Conservation (phyloP, 306 rosid species). For the Lagenaria siceraria region DNA sequence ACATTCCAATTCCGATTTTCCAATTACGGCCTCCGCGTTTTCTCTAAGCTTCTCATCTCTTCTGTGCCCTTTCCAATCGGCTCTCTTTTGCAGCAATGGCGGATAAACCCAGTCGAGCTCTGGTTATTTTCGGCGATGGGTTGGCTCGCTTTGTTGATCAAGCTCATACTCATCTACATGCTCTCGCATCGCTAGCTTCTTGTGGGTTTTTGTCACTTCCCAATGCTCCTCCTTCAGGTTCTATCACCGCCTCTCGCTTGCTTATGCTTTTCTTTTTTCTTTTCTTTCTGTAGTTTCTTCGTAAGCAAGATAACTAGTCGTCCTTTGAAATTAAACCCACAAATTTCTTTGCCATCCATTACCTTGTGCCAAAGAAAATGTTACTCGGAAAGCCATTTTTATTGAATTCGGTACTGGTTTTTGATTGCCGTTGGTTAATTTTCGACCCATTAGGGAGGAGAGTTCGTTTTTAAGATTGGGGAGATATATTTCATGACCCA, state of each 20-base stretch:
- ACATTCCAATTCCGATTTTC: not conserved
- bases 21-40: not conserved
- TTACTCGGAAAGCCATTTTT: not conserved
- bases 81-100: slow-evolving; percentile 35
- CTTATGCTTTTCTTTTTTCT: not conserved
- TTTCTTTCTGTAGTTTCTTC: not conserved
- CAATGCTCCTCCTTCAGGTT: slow-evolving; percentile 54
- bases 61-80: not conserved
- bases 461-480: not conserved
- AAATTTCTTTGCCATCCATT: not conserved
- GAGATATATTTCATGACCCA: not conserved
- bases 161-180: slow-evolving; percentile 46
- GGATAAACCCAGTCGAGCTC: slow-evolving; percentile 75
- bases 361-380: not conserved
- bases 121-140: slow-evolving; percentile 66
- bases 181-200: slow-evolving; percentile 50
- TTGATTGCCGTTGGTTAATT: not conserved
- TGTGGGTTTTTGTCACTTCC: slow-evolving; percentile 69
- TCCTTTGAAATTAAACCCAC: not conserved
- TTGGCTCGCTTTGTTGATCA: slow-evolving; percentile 40
- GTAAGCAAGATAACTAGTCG: not conserved
- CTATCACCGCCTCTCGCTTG: not conserved
- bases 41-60: not conserved
- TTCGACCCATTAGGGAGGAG: not conserved
- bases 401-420: not conserved